Evolutionary conservation across 73 alveolate species (phyloP).

Genomic region (Uronychia binucleata): DNA sequence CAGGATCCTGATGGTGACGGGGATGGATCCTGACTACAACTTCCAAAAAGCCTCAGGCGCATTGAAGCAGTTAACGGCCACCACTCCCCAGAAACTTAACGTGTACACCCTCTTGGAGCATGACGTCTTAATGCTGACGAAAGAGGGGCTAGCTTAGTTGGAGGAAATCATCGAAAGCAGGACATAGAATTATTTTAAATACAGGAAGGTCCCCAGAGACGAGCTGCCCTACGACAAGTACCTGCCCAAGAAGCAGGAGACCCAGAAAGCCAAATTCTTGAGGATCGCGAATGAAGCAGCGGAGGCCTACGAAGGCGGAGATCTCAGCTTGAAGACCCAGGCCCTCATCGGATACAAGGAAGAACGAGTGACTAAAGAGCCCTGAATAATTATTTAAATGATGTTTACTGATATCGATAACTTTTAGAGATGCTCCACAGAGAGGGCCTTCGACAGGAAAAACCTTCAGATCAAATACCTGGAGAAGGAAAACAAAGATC

Average conservation of each 20-base stretch:
- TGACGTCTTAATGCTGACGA: constrained; percentile 59
- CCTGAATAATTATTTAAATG: too few species aligned
- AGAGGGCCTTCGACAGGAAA: constrained; percentile 24
- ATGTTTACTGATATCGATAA: constrained; percentile 22
- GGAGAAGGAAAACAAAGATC: constrained; percentile 51
- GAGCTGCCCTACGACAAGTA: constrained; percentile 33
- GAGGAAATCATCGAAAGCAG: constrained; percentile 48
- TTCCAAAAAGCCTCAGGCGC: constrained; percentile 44
- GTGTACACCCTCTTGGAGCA: constrained; percentile 26
- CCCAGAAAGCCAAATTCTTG: neutral
- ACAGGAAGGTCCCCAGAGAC: constrained; percentile 34
- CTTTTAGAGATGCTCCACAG: constrained; percentile 19
- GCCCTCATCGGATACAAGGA: neutral
- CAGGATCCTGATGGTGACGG: constrained; percentile 45
- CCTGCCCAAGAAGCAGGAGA: neutral
- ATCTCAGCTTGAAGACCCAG: neutral
- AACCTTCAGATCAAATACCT: constrained; percentile 47
- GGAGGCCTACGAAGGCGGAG: neutral
- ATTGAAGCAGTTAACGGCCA: constrained; percentile 17
- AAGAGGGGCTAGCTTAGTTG: constrained; percentile 43
- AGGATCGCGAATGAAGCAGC: neutral
- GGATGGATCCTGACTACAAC: constrained; percentile 37
- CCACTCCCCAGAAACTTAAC: constrained; percentile 43
- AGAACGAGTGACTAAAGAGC: too few species aligned
- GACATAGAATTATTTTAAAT: constrained; percentile 34